These are phyloP conservation scores for Cryptosporidium felis DNA, from an alignment of 169 alveolate genomes.

Conservation along the genomic window DNA sequence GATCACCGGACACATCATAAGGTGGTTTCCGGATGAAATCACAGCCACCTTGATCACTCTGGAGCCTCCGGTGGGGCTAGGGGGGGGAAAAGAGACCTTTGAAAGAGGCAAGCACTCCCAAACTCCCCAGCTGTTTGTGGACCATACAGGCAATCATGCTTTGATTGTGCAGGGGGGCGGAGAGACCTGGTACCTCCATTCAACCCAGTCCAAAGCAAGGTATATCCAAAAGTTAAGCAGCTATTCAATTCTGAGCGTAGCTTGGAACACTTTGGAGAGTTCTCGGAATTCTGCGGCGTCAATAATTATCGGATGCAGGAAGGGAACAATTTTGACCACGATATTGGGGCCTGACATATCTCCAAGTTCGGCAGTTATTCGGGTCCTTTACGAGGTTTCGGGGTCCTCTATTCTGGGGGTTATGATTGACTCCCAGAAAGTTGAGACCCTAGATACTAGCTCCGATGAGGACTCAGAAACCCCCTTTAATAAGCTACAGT, in stretches of 20 bases:
- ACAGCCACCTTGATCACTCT: not conserved
- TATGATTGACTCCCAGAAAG: conserved; percentile 5
- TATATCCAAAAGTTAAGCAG: conserved; percentile 21
- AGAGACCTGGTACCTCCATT: conserved; percentile 67
- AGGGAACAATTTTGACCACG: conserved; percentile 47
- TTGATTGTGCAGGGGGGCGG: conserved; percentile 2
- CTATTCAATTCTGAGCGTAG: conserved; percentile 62
- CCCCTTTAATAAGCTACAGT: not conserved
- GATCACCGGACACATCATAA: conserved; percentile 46
- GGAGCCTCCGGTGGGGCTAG: conserved; percentile 57
- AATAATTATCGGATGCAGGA: conserved; percentile 47
- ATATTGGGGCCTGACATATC: conserved; percentile 68
- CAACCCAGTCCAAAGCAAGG: conserved; percentile 27
- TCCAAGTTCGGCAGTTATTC: conserved; percentile 28
- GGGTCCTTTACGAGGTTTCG: conserved; percentile 35
- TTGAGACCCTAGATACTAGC: not conserved
- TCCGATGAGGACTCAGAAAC: not conserved
- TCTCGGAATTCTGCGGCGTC: conserved; percentile 36
- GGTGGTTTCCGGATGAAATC: conserved; percentile 67
- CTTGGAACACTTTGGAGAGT: conserved; percentile 46
- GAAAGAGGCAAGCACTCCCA: not conserved
- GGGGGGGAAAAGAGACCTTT: not conserved
- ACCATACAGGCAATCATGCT: conserved; percentile 59
- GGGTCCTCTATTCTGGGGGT: conserved; percentile 24
- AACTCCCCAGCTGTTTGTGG: conserved; percentile 47